Conservation (phyloP, 768 basidiomycete genomes). For the Hortiboletus campestris region DNA sequence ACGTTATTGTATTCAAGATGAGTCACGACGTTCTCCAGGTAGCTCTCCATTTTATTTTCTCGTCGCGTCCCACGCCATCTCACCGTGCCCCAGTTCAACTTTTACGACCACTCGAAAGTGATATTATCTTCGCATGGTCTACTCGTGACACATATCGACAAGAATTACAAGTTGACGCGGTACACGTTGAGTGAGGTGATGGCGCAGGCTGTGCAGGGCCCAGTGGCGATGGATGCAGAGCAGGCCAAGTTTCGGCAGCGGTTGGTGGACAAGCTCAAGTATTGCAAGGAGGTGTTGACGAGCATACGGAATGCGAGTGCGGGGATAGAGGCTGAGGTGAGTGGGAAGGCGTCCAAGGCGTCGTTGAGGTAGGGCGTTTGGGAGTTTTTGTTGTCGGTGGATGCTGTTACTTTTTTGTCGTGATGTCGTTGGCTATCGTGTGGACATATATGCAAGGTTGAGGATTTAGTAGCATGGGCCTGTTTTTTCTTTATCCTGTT, state of each 20-base stretch:
- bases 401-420: too few relatives aligned
- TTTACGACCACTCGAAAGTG: slow-evolving; percentile 95
- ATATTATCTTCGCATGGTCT: slow-evolving; percentile 81
- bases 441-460: too few relatives aligned
- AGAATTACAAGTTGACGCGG: slow-evolving; percentile 74
- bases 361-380: slow-evolving; percentile 8
- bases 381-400: neutral
- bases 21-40: slow-evolving; percentile 97
- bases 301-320: slow-evolving; percentile 65
- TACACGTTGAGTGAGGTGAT: slow-evolving; percentile 74
- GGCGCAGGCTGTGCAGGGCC: slow-evolving; percentile 42
- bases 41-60: slow-evolving; percentile 15
- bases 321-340: slow-evolving; percentile 25
- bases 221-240: slow-evolving; percentile 44
- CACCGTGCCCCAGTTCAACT: slow-evolving; percentile 95
- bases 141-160: slow-evolving; percentile 87
- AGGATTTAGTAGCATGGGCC: too few relatives aligned
- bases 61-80: neutral
- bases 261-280: slow-evolving; percentile 70
- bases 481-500: too few relatives aligned
- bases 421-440: too few relatives aligned
- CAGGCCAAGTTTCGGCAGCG: slow-evolving; percentile 59
- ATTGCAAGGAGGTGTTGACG: slow-evolving; percentile 79
- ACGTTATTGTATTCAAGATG: slow-evolving; percentile 94
- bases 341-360: slow-evolving; percentile 19